A percentile compares a stretch with the other conserved stretches of the same genome.
Conservation (phyloP, 2,329 filamentous ascomycete species). For the Pseudogymnoascus sp. region DNA sequence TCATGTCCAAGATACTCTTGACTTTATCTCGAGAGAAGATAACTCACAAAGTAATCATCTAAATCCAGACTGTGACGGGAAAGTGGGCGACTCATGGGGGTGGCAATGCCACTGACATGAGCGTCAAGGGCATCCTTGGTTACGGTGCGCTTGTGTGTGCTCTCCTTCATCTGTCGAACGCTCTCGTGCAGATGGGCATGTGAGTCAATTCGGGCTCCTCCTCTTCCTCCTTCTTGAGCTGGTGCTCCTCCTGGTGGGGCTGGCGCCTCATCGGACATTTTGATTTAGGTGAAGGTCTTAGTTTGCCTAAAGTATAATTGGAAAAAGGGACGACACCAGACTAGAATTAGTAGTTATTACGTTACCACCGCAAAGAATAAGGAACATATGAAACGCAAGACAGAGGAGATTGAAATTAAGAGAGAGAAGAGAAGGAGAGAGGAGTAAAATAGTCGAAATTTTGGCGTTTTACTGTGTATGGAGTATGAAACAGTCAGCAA, state of each 20-base stretch:
- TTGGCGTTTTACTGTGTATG: not conserved
- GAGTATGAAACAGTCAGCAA: not conserved
- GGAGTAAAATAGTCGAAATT: not conserved
- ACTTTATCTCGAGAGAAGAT: not conserved
- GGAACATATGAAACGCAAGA: not conserved
- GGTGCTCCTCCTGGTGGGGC: not conserved
- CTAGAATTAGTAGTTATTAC: not conserved
- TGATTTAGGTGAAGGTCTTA: not conserved
- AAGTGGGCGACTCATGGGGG: not conserved
- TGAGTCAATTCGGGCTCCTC: not conserved
- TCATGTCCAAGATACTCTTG: not conserved
- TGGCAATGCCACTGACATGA: not conserved
- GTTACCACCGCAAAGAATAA: not conserved
- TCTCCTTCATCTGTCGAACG: not conserved
- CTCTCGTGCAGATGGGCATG: not conserved
- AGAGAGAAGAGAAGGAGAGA: not conserved
- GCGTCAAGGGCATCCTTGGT: not conserved
- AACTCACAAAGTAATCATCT: conserved; percentile 24
- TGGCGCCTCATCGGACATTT: not conserved
- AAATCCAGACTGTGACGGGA: conserved; percentile 10
- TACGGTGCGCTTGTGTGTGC: not conserved
- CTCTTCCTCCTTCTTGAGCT: not conserved
- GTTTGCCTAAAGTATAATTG: not conserved
- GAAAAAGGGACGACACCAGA: not conserved
- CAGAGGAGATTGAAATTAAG: not conserved